phyloP scores from a whole-genome alignment of 805 yeast genomes.

The Metschnikowia reukaufii region DNA sequence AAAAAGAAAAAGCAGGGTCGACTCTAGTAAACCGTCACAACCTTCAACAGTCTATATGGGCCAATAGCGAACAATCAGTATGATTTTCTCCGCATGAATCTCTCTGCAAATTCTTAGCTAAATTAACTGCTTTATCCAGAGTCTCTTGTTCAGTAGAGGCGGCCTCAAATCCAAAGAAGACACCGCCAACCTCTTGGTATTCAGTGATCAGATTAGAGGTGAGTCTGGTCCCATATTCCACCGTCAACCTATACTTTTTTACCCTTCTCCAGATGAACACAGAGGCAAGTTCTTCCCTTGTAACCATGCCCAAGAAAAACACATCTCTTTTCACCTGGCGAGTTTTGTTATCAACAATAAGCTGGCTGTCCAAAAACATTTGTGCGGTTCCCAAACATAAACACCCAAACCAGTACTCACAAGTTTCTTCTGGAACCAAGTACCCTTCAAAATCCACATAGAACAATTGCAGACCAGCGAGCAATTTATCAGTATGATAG shows the following conservation, averaged over 20 bases:
- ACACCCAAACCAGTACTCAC: constrained; percentile 52
- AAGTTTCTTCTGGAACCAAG: constrained; percentile 48
- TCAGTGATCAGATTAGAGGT: constrained; percentile 29
- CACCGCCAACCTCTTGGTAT: constrained; percentile 26
- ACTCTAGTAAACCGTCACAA: too few species aligned
- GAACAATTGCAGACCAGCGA: constrained; percentile 27
- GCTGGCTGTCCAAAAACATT: constrained; percentile 50
- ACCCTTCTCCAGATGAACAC: constrained; percentile 46
- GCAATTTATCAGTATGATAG: constrained; percentile 14
- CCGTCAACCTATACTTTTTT: constrained; percentile 41
- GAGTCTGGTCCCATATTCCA: constrained; percentile 52
- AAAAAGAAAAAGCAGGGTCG: too few species aligned
- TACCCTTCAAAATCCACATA: constrained; percentile 46
- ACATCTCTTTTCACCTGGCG: constrained; percentile 49
- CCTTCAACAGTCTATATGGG: too few species aligned
- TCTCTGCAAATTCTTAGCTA: constrained; percentile 28
- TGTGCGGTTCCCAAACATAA: constrained; percentile 55
- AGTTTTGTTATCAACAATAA: constrained; percentile 57
- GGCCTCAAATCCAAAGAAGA: constrained; percentile 27
- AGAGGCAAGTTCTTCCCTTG: constrained; percentile 47
- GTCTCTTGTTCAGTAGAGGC: constrained; percentile 25
- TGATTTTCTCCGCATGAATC: too few species aligned
- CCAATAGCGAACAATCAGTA: too few species aligned
- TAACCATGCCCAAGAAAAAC: constrained; percentile 55
- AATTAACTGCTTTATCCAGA: constrained; percentile 24